Percentiles rank a stretch among this genome's conserved stretches.
Evolutionary conservation across 805 yeast species (phyloP).

Genomic region (Zygosaccharomyces lentus): DNA sequence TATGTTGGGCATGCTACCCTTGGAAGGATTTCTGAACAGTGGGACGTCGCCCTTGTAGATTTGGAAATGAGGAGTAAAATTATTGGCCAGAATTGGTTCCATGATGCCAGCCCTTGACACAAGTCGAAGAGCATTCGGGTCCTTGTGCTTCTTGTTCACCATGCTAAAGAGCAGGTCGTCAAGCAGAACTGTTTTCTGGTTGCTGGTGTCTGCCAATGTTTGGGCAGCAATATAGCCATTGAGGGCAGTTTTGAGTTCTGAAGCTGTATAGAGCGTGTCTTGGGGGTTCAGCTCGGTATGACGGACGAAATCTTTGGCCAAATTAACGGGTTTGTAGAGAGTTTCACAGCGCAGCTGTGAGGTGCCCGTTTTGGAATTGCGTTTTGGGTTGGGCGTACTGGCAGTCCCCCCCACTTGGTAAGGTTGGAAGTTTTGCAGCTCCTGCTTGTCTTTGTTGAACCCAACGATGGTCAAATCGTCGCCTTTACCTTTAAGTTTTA

Average conservation of each 20-base stretch:
- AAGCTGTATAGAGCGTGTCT: constrained; percentile 44
- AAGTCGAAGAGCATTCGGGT: constrained; percentile 36
- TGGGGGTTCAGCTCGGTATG: constrained; percentile 38
- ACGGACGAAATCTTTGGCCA: constrained; percentile 45
- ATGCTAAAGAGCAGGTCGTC: constrained; percentile 52
- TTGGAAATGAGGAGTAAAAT: constrained; percentile 48
- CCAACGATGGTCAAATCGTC: constrained; percentile 65
- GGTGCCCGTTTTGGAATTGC: constrained; percentile 21
- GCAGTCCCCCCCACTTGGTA: constrained; percentile 43
- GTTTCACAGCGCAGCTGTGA: constrained; percentile 34
- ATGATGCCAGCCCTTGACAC: constrained; percentile 43
- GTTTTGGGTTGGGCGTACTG: constrained; percentile 6
- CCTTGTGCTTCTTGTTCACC: constrained; percentile 23
- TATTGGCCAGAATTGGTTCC: constrained; percentile 40
- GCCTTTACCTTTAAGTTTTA: constrained; percentile 77
- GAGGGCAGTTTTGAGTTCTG: constrained; percentile 51
- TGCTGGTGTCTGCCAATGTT: constrained; percentile 46
- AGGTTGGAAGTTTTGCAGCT: constrained; percentile 58
- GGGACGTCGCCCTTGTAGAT: constrained; percentile 41
- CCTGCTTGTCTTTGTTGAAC: constrained; percentile 45
- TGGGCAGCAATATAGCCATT: constrained; percentile 52
- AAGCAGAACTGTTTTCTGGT: constrained; percentile 51
- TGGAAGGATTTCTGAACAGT: constrained; percentile 44
- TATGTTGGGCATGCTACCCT: constrained; percentile 67
- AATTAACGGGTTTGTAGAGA: constrained; percentile 54